phyloP scores from a whole-genome alignment of 148 eudicot species.

The Tetragonia tetragonoides region DNA sequence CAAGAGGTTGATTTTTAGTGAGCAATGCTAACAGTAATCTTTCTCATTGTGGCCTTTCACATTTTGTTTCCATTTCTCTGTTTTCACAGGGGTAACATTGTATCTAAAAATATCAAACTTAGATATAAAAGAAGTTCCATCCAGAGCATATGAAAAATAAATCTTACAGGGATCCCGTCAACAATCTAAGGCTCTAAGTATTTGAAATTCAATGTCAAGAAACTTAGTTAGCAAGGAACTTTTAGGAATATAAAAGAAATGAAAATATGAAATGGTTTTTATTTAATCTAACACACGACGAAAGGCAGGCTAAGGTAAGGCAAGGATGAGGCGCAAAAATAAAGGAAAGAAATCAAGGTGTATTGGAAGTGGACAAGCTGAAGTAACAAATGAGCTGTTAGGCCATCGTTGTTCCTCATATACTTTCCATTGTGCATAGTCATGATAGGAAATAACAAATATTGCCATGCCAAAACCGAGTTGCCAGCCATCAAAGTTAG shows the following conservation, averaged over 20 bases:
- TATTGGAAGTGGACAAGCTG: neutral
- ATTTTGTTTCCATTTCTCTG: too few species aligned
- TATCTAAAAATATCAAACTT: too few species aligned
- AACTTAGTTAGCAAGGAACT: neutral
- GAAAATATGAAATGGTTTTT: neutral
- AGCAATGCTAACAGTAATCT: neutral
- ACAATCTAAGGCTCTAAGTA: neutral
- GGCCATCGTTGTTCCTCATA: neutral
- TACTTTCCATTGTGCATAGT: neutral
- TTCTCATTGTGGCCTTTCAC: neutral
- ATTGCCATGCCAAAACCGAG: neutral
- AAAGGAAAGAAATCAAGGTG: neutral
- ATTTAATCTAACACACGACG: neutral
- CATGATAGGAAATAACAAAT: neutral
- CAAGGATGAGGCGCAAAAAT: neutral
- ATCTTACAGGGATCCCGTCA: neutral
- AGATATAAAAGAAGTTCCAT: neutral
- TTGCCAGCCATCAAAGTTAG: neutral
- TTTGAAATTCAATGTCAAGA: neutral
- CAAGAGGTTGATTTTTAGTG: neutral
- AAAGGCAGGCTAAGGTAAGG: neutral
- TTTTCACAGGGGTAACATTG: too few species aligned
- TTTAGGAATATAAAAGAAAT: neutral
- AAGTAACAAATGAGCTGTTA: constrained; percentile 5
- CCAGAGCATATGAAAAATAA: neutral